Base-by-base conservation (phyloP, 129 eudicot genomes). In the Chrysanthemum seticuspe region DNA sequence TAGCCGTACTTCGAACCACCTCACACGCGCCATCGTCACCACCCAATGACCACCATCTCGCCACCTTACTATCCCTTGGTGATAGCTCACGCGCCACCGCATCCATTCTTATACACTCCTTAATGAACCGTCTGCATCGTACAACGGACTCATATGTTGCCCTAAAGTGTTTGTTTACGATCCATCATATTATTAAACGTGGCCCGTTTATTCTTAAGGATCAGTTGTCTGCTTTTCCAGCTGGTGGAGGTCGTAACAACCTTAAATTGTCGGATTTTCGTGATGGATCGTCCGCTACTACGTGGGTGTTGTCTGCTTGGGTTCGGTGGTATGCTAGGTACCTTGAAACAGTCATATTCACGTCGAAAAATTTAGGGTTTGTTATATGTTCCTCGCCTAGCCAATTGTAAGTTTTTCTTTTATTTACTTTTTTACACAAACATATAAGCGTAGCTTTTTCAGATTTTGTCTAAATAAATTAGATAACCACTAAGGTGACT, bases 21-120 rank as follows among this genome's bases (percentile, higher is more conserved):
- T 50, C 96, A 64, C 98, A 93, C 81, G 57, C 87, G 0, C 86
- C 86, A 13, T 77, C 89, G 23, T 5, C 86, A 6, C 89, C 91
- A 0, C 92, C 96, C 2, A 76, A 80, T 12, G 79, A 80, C 81
- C 87, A 75, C 86, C 96, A 73, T 84, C 64, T 93, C 81, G 31
- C 92, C 79, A 73, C 88, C 74, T 85, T 93, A 50, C 85, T 89
- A 48, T 54, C 88, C 54, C 78, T 86, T 66, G 96, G 97, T 10
- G 81, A 89, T 65, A 27, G 67, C 84, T 90, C 98, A 70, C 95
- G 97, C 71, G 85, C 95, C 88, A 80, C 92, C 85, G 98, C 98
- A 8, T 81, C 91, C 57, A n/a, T 81, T 77, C 68, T 90, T 15
- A 81, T 86, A 54, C 50, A 77, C 56, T 71, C 90, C 76, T 76